Percentiles rank a stretch among this genome's conserved stretches.
phyloP scores from a whole-genome alignment of 768 basidiomycete species.

The Cantharellus cinnabarinus region DNA sequence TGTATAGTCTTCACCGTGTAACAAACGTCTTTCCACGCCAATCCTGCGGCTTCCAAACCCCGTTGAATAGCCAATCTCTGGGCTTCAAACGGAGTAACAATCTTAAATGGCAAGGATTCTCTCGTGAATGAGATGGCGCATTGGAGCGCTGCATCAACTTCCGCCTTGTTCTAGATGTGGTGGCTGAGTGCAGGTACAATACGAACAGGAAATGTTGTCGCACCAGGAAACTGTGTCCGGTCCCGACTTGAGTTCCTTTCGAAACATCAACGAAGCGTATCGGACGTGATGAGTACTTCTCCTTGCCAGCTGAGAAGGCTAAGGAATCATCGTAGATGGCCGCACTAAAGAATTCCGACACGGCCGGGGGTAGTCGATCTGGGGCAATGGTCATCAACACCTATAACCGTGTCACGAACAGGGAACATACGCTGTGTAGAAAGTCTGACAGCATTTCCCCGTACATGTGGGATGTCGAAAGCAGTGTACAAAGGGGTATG shows the following conservation, averaged over 20 bases:
- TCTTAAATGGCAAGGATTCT: constrained; percentile 26
- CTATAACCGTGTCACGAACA: neutral
- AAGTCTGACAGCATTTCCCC: constrained; percentile 29
- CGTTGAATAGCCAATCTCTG: constrained; percentile 42
- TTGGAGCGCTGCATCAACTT: constrained; percentile 33
- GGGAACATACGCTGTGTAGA: constrained; percentile 47
- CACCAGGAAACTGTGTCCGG: neutral
- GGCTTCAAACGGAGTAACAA: constrained; percentile 68
- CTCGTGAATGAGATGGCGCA: constrained; percentile 29
- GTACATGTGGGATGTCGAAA: constrained; percentile 53
- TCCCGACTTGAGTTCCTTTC: neutral
- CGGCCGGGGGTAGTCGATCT: no score
- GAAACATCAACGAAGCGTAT: neutral
- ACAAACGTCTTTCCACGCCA: constrained; percentile 35
- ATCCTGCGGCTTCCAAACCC: constrained; percentile 26
- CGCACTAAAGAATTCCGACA: no score
- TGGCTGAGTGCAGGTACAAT: neutral
- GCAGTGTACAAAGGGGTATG: constrained; percentile 27
- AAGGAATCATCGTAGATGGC: no score
- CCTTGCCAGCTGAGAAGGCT: no score
- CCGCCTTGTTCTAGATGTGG: constrained; percentile 33
- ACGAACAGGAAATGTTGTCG: neutral
- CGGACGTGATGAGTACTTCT: no score
- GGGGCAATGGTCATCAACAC: neutral
- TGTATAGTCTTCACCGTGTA: constrained; percentile 70